Evolutionary conservation across 345 rosid genomes (phyloP), one percentile per base, ranked within the genome.

Genomic region (Salix purpurea): DNA sequence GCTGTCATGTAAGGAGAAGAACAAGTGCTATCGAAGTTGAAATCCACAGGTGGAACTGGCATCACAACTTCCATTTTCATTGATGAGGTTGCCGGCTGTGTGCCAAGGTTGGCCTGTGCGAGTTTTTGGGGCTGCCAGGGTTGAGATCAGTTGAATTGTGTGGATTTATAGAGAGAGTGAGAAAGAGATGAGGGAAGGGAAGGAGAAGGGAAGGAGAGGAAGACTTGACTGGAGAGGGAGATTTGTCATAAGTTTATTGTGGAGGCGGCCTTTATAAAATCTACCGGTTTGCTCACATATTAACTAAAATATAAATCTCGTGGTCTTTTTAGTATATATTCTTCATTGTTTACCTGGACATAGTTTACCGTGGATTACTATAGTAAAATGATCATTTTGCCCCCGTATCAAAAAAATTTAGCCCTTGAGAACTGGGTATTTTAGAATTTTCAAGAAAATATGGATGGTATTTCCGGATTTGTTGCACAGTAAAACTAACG

Each of bases 1-100:
- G 98, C 98, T n/a, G 98, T 92, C 72, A 91, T 89, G 91, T 87
- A 94, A 0, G 98, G 98, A 69, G 98, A 91, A 13, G 98, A 94
- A 46, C 91, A 86, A 14, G 86, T 70, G 82, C 97, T 94, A 76
- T 92, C 95, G 72, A 94, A 92, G 81, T 89, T 90, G 86, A 92
- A 87, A 26, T 92, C 97, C 71, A 74, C 34, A 3, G 82, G 66
- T 26, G 81, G 81, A 28, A 60, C 75, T 36, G 90, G 85, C 14
- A 73, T 74, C 54, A 67, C 88, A 67, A 88, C 90, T 69, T 89
- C 91, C 82, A 81, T 81, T 61, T 88, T 90, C 91, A 86, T 84
- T 65, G 72, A 60, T 60, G 60, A 69, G 37, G 36, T 50, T 64
- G 16, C 16, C 15, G 56, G 76, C 48, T 65, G 70, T 54, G 64